These are phyloP conservation scores for Dioscorea zingiberensis DNA, from an alignment of 106 monocot genomes.

Conservation along the genomic window DNA sequence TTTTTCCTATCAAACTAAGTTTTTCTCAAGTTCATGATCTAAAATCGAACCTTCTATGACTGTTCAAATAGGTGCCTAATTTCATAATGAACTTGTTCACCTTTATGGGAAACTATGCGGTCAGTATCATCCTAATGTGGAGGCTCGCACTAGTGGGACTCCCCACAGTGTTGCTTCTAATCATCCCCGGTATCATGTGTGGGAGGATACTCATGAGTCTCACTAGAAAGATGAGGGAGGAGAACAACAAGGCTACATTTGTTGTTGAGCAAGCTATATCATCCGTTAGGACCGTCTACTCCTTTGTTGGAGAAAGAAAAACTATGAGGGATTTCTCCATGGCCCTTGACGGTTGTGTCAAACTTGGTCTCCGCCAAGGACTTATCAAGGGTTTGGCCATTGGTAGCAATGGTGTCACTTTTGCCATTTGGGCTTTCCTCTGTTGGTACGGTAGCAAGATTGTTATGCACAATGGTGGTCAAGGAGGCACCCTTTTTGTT, in stretches of 20 bases:
- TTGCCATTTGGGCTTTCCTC: constrained; percentile 68
- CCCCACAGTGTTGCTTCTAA: constrained; percentile 45
- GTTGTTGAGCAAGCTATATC: constrained; percentile 82
- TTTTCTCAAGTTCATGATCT: too few species aligned
- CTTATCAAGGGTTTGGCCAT: constrained; percentile 70
- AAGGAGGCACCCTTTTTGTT: constrained; percentile 71
- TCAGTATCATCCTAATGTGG: constrained; percentile 53
- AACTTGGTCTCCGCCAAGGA: constrained; percentile 62
- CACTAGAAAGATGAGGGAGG: constrained; percentile 34
- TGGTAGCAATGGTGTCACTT: constrained; percentile 72
- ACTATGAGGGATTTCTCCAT: constrained; percentile 55
- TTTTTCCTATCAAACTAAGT: too few species aligned
- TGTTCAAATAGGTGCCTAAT: constrained; percentile 35
- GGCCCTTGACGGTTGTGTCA: constrained; percentile 57
- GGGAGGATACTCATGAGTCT: constrained; percentile 46
- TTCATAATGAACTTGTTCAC: constrained; percentile 51
- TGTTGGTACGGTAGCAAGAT: constrained; percentile 77
- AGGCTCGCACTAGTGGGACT: constrained; percentile 48
- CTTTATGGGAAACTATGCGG: constrained; percentile 39
- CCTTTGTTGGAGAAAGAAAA: constrained; percentile 59
- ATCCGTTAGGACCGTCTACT: constrained; percentile 69
- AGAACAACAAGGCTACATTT: constrained; percentile 48
- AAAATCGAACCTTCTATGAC: too few species aligned
- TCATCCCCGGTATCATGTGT: constrained; percentile 58
- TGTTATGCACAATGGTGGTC: constrained; percentile 56